Evolutionary conservation across 164 flowering plant species (phyloP).

Genomic region (Vitis rotundifolia): DNA sequence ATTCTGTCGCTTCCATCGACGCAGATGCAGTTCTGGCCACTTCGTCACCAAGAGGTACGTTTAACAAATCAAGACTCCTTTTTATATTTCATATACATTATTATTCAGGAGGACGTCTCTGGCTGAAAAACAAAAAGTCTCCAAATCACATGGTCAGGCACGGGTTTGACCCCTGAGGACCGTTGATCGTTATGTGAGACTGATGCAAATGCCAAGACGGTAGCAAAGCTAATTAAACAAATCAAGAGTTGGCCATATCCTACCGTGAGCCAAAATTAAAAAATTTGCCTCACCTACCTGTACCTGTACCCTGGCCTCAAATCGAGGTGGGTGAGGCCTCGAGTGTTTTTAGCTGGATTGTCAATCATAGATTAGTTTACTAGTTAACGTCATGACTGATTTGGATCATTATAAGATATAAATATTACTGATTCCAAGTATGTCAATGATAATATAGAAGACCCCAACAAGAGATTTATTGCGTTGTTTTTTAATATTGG

Average conservation of each 20-base stretch:
- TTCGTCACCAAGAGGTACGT: slow-evolving; percentile 36
- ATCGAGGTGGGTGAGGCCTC: slow-evolving; percentile 2
- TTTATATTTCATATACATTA: too few species aligned
- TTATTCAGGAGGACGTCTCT: too few species aligned
- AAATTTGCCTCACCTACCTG: neutral
- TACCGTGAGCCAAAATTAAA: neutral
- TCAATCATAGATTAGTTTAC: neutral
- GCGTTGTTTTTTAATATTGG: neutral
- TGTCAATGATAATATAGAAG: too few species aligned
- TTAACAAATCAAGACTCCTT: too few species aligned
- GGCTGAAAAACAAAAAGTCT: too few species aligned
- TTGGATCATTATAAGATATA: neutral
- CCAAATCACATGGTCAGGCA: too few species aligned
- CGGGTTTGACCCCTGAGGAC: neutral
- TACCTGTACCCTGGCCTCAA: neutral
- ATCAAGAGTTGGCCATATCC: slow-evolving; percentile 3
- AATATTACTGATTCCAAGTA: too few species aligned
- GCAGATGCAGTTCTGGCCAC: slow-evolving; percentile 14
- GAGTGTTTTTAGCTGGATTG: slow-evolving; percentile 2
- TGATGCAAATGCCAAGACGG: neutral
- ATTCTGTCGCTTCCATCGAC: slow-evolving; percentile 5
- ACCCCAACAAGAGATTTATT: neutral
- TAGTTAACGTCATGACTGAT: neutral
- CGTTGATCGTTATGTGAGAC: neutral
- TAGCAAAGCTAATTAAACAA: neutral